Base-by-base conservation (phyloP, 140 eudicot species). In the Ambrosia hybrid region DNA sequence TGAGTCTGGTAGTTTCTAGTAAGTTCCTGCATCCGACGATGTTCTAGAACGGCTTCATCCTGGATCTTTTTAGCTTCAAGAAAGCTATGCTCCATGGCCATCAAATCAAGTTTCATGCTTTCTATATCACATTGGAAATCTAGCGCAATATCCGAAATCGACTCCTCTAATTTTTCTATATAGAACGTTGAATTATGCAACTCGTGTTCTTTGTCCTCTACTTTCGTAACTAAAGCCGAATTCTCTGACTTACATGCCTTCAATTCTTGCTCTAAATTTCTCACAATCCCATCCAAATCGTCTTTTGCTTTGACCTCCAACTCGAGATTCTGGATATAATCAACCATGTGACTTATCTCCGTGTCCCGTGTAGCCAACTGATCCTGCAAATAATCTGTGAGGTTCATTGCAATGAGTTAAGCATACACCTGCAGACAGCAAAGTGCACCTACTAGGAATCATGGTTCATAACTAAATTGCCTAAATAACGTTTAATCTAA, bases 91-190 rank as follows among this genome's bases (percentile, higher is more conserved):
- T 89, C 92, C 66, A 87, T 76, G 69, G 86, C 73, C 84, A 78
- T 75, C 41, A 86, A 77, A 45, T 92, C 98, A 56, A 92, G 86
- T 80, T 84, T 87, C 82, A 80, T 79, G 87, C 96, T 85, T 84
- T 89, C 98, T 63, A 92, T 83, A 74, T 89, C 98, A 72, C 98
- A 92, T 78, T 92, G 92, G 77, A 82, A 85, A 38, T 92, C 98
- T 65, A 92, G 68, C 66, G 82, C 82, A 73, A 83, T 43, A 13
- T 89, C 79, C 8, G 96, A 86, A 45, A 88, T 53, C 4, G 91
- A 82, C 51, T 84, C 96, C 78, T 91, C 96, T 51, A 91, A 73
- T 57, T 85, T 84, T 71, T 85, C 85, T 45, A 90, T 78, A 41
- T 73, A 73, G 17, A 74, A 68, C 10, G 56, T 61, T 57, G 90